Base-by-base conservation (phyloP, 495 filamentous ascomycete species). In the Penicilliopsis zonata region DNA sequence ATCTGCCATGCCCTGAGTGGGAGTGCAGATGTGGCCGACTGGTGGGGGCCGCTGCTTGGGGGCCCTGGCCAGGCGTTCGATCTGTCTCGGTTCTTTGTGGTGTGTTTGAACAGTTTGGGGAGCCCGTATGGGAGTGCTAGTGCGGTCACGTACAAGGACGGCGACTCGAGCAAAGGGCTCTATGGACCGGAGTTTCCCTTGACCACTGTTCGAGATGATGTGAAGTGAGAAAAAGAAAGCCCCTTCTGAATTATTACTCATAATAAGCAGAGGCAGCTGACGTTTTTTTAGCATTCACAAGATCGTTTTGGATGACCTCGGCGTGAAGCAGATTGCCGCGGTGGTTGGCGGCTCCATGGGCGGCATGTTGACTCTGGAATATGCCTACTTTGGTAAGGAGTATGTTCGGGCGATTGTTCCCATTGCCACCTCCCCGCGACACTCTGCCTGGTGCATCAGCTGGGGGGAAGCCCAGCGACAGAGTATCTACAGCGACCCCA, bases 381-480 rank as follows among this genome's bases (percentile, higher is more conserved):
- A 92, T 68, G 82, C 90, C 28, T 98, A 92, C 59, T 85, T 94
- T 47, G 90, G 90, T 36, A 82, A 82, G 50, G 82, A 93, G 43
- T 95, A 95, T 46, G 87, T 98, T 18, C 79, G 81, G 20, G 72
- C 76, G 25, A 83, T 98, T 50, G 80, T 96, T 17, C 85, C 90
- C 3, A 92, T 98, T 43, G 90, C 90, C 16, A 96, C 90, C 13
- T 95, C 88, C 4, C 83, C 84, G 31, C 74, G 84, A 8, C 90
- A 96, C 49, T 94, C 86, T 39, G 90, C 90, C n/a, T 98, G 90
- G 90, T 84, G 90, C 24, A 98, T 98, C 44, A 94, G 86, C 56
- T 96, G 90, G 90, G 87, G 90, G 25, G 90, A 98, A 55, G 88
- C 90, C 14, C 90, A 98, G 59, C 65, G 90, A 31, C 90, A 98